phyloP scores from a whole-genome alignment of 768 basidiomycete genomes.

The Russula griseocarnosa region DNA sequence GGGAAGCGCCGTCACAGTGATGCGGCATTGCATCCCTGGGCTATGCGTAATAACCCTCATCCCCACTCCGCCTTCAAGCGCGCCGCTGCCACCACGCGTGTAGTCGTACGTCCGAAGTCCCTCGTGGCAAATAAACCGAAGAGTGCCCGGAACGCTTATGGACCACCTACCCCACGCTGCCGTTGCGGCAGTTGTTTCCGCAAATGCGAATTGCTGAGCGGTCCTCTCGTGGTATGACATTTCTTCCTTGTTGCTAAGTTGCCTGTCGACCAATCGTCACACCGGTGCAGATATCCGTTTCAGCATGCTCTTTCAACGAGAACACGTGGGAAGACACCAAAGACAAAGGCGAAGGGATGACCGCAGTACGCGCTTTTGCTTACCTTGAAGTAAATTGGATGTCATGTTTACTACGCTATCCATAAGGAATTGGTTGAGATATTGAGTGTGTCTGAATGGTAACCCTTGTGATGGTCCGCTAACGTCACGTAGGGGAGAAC shows the following conservation, averaged over 20 bases:
- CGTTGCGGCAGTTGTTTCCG: slow-evolving; percentile 10
- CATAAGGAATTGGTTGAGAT: slow-evolving; percentile 16
- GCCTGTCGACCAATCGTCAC: neutral
- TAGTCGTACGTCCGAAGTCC: neutral
- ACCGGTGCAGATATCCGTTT: slow-evolving; percentile 19
- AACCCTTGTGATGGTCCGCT: neutral
- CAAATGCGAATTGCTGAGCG: neutral
- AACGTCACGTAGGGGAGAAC: slow-evolving; percentile 4
- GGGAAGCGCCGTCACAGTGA: slow-evolving; percentile 5
- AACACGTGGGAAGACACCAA: slow-evolving; percentile 17
- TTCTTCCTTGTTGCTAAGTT: neutral
- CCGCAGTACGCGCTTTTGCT: slow-evolving; percentile 10
- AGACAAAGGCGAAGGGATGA: slow-evolving; percentile 19
- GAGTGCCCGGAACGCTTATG: no score
- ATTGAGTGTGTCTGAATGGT: slow-evolving; percentile 1
- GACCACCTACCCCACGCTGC: neutral
- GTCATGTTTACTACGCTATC: neutral
- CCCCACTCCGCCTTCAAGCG: neutral
- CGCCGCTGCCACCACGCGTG: neutral
- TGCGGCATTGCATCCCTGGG: neutral
- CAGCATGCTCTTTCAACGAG: slow-evolving; percentile 16
- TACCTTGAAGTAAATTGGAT: neutral
- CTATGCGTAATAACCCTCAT: neutral
- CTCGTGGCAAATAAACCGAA: neutral
- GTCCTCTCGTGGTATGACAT: slow-evolving; percentile 13